Percentiles rank a stretch among this genome's conserved stretches.
phyloP scores from a whole-genome alignment of 164 flowering plant genomes.

The Hamamelis virginiana region DNA sequence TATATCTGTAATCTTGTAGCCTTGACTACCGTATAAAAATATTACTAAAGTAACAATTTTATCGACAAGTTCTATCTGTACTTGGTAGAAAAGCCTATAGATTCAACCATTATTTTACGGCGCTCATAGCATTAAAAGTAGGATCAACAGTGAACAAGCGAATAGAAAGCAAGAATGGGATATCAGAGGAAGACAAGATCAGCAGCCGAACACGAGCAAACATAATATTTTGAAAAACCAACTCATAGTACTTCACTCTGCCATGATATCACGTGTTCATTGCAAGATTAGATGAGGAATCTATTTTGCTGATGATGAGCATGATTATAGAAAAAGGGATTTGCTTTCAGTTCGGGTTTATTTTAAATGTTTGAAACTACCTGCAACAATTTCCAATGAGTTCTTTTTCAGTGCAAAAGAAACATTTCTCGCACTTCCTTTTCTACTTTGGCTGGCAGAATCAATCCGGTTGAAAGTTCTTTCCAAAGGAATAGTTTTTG shows the following conservation, averaged over 20 bases:
- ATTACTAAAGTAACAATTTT: conserved; percentile 9
- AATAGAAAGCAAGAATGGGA: background rate
- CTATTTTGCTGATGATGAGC: conserved; percentile 18
- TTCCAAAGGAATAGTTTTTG: background rate
- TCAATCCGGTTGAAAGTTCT: background rate
- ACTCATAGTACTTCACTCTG: conserved; percentile 25
- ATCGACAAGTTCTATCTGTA: conserved; percentile 18
- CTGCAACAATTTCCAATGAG: conserved; percentile 24
- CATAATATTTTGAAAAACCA: conserved; percentile 22
- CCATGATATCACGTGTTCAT: conserved; percentile 21
- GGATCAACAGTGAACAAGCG: conserved; percentile 2
- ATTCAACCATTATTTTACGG: conserved; percentile 12
- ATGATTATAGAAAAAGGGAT: conserved; percentile 16
- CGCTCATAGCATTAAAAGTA: conserved; percentile 13
- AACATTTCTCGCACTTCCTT: background rate
- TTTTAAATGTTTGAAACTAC: conserved; percentile 15
- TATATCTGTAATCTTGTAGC: conserved; percentile 1
- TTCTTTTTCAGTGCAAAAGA: conserved; percentile 3
- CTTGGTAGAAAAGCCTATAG: conserved; percentile 7
- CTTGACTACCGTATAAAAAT: conserved; percentile 9
- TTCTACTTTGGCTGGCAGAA: background rate
- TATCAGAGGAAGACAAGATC: conserved; percentile 14
- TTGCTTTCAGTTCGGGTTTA: conserved; percentile 19
- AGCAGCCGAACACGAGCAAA: conserved; percentile 11
- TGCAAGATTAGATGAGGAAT: conserved; percentile 21